phyloP scores from a whole-genome alignment of 2,329 filamentous ascomycete genomes.

The Curvularia verruculosa region DNA sequence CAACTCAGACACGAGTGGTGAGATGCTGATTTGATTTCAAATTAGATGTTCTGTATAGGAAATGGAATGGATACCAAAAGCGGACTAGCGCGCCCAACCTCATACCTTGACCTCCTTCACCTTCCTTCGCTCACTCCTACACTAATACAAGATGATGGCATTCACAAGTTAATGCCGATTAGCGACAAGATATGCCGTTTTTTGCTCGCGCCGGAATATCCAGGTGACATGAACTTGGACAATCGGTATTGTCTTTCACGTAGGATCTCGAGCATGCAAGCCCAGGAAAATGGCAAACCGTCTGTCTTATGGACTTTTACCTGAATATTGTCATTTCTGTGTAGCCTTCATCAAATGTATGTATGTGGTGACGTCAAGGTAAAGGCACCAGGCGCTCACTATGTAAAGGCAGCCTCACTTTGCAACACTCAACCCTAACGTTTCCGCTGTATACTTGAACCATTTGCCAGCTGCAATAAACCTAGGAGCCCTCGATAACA shows the following conservation, averaged over 20 bases:
- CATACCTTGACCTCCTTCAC: not conserved
- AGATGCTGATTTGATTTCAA: too few relatives aligned
- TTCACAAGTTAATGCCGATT: not conserved
- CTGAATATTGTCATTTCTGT: not conserved
- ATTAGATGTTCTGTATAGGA: not conserved
- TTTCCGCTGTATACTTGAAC: too few relatives aligned
- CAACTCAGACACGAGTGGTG: too few relatives aligned
- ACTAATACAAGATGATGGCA: not conserved
- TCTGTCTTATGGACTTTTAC: not conserved
- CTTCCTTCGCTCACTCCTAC: not conserved
- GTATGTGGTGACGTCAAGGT: not conserved
- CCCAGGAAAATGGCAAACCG: not conserved
- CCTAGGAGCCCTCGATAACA: too few relatives aligned
- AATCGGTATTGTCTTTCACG: not conserved
- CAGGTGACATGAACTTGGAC: not conserved
- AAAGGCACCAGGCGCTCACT: not conserved
- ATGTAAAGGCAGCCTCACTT: not conserved
- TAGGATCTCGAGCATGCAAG: not conserved
- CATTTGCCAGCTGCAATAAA: too few relatives aligned
- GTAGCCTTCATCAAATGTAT: not conserved
- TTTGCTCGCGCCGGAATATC: not conserved
- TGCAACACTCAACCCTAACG: not conserved
- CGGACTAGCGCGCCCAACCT: not conserved
- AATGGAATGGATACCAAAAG: not conserved
- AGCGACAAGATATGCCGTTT: not conserved